phyloP scores from a whole-genome alignment of 352 stramenopile species.

The Blastocystis sp. region DNA sequence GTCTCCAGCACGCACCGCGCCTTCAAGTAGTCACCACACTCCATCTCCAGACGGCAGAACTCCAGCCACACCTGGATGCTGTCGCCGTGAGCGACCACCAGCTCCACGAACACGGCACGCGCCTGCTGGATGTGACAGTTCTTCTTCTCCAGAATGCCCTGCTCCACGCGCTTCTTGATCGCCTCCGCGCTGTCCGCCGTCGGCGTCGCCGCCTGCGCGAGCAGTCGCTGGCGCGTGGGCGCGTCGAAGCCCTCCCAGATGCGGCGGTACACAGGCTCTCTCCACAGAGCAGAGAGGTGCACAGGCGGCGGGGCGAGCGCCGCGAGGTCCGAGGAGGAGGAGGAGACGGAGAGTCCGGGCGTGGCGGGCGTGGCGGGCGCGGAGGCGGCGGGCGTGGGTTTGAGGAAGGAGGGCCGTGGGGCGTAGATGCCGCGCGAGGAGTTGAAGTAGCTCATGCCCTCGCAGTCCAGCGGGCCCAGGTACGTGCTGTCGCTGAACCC shows the following conservation, averaged over 20 bases:
- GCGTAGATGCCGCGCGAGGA: constrained; percentile 25
- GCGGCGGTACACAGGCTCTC: constrained; percentile 2
- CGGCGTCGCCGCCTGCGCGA: no score
- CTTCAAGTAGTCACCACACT: constrained; percentile 77
- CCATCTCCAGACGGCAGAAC: constrained; percentile 84
- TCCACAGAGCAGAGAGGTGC: constrained; percentile 24
- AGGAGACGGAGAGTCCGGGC: neutral
- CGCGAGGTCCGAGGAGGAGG: neutral
- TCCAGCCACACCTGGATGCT: constrained; percentile 80
- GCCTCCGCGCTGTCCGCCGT: neutral
- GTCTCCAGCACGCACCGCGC: constrained; percentile 77
- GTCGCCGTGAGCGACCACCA: constrained; percentile 6
- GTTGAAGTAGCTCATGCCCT: constrained; percentile 57
- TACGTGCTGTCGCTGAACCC: constrained; percentile 53
- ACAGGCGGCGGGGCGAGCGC: neutral
- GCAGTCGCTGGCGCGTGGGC: neutral
- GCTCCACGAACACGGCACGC: constrained; percentile 29
- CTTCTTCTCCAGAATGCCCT: constrained; percentile 64
- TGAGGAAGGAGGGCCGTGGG: neutral
- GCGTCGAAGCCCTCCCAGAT: constrained; percentile 22
- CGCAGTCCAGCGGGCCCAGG: constrained; percentile 25
- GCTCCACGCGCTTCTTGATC: constrained; percentile 35
- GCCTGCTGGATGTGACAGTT: constrained; percentile 14
- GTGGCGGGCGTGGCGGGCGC: neutral
- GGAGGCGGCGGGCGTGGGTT: neutral